Percentiles rank a stretch among this genome's conserved stretches.
phyloP scores from a whole-genome alignment of 208 protist genomes.

The Leishmania amazonensis region DNA sequence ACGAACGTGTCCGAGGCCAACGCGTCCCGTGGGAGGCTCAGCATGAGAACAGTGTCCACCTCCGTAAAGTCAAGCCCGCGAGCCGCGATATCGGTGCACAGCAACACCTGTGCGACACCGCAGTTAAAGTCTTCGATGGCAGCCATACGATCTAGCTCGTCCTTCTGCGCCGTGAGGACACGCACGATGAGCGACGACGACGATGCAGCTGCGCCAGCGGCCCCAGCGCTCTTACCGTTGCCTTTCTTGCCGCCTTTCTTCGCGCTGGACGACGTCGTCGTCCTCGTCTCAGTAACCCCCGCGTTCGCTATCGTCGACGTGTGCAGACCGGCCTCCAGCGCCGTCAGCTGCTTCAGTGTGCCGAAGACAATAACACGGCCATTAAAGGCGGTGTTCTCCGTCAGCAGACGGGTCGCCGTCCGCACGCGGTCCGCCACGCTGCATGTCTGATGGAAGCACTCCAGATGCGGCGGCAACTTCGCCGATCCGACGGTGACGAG shows the following conservation, averaged over 20 bases:
- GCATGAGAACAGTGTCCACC: constrained; percentile 97
- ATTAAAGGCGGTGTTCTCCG: constrained; percentile 9
- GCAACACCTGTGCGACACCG: constrained; percentile 74
- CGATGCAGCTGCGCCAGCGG: not conserved
- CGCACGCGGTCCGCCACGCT: constrained; percentile 41
- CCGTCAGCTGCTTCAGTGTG: constrained; percentile 41
- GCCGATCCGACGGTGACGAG: constrained; percentile 72
- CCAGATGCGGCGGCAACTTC: constrained; percentile 75
- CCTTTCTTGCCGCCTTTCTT: constrained; percentile 12
- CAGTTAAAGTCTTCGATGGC: constrained; percentile 88
- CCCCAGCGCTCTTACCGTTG: constrained; percentile 15
- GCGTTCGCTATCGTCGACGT: not conserved
- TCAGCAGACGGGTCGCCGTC: constrained; percentile 42
- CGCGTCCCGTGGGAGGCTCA: constrained; percentile 85
- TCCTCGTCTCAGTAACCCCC: not conserved
- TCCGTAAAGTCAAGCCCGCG: constrained; percentile 95
- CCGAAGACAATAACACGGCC: constrained; percentile 85
- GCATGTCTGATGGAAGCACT: constrained; percentile 65
- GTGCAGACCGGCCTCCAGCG: constrained; percentile 27
- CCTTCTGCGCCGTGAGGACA: constrained; percentile 45
- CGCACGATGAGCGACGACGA: constrained; percentile 40
- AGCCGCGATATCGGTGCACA: constrained; percentile 95
- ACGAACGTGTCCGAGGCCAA: constrained; percentile 94
- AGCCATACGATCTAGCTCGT: constrained; percentile 75
- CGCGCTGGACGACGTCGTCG: not conserved